Evolutionary conservation across 23 red algal genomes (phyloP), one percentile per base, ranked within the genome.

Genomic region (Gracilariopsis chorda): DNA sequence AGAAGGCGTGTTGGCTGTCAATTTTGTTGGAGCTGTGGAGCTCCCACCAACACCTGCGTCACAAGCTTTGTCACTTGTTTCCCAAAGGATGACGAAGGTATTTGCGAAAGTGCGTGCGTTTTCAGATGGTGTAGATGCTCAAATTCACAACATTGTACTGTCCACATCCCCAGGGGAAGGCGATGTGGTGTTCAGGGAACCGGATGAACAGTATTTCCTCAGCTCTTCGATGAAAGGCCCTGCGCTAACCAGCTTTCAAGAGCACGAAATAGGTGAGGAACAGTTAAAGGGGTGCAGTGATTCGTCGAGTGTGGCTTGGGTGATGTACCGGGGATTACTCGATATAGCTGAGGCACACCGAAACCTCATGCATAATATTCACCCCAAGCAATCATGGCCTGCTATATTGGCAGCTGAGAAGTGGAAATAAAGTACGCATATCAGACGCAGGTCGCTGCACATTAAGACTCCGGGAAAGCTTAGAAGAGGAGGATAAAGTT

Each of bases 11-110:
- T 25, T 91, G 5, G 88, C 72, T 0, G 62, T 91, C 13, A 91
- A 91, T 78, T 80, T 91, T 82, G 88, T 91, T 0, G 88, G 88
- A 39, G 88, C 73, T n/a, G 56, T 63, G 11, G 69, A 89, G 25
- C 25, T 33, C 21, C 65, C 51, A 23, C 53, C 39, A 39, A 89
- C 71, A 24, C 61, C 83, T 3, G 63, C 83, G 43, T 59, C 77
- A 10, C 51, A 48, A 8, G 88, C 77, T 25, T 73, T 75, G 14
- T 58, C 75, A 2, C 27, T 82, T 45, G 59, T 91, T 35, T 68
- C 47, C 47, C 51, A 80, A 44, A 25, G 88, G 24, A 27, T 91
- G 76, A 49, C 43, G 29, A 23, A 65, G 21, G 47, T 82, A 7
- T 91, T 91, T 37, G 59, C 23, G 11, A 51, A 91, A 20, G 77